Conservation (phyloP, 2,329 filamentous ascomycete species). For the Penicillium digitatum region DNA sequence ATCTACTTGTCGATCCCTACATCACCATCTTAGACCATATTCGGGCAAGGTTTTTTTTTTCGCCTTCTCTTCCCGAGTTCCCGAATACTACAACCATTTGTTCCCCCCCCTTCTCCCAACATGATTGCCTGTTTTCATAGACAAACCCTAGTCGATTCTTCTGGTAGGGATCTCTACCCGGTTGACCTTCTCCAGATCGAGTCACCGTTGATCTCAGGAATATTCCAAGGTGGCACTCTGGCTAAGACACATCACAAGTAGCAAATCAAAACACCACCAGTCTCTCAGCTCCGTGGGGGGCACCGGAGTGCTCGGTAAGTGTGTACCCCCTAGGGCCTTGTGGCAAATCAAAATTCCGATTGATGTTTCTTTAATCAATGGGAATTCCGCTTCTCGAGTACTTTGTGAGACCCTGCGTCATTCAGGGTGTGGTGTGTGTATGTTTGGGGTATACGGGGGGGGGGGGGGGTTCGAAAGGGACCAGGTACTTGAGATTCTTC, state of each 20-base stretch:
- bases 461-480: background rate
- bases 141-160: background rate
- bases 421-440: background rate
- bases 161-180: conserved; percentile 2
- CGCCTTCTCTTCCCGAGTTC: conserved; percentile 1
- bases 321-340: background rate
- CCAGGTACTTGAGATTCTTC: background rate
- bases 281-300: background rate
- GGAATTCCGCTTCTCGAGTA: background rate
- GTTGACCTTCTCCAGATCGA: background rate
- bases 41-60: background rate
- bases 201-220: conserved; percentile 4
- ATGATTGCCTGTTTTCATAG: background rate
- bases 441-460: conserved; percentile 3
- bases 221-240: conserved; percentile 2
- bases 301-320: background rate
- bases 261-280: background rate
- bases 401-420: background rate
- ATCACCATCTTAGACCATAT: background rate
- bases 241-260: conserved; percentile 1
- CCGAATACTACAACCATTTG: conserved; percentile 6
- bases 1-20: background rate
- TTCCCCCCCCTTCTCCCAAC: background rate
- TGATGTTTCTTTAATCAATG: background rate
- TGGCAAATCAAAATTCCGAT: background rate